Percentiles rank a stretch among this genome's conserved stretches.
These are phyloP conservation scores for Porphyrellus sp. DNA, from an alignment of 1,284 basidiomycete species.

Conservation along the genomic window DNA sequence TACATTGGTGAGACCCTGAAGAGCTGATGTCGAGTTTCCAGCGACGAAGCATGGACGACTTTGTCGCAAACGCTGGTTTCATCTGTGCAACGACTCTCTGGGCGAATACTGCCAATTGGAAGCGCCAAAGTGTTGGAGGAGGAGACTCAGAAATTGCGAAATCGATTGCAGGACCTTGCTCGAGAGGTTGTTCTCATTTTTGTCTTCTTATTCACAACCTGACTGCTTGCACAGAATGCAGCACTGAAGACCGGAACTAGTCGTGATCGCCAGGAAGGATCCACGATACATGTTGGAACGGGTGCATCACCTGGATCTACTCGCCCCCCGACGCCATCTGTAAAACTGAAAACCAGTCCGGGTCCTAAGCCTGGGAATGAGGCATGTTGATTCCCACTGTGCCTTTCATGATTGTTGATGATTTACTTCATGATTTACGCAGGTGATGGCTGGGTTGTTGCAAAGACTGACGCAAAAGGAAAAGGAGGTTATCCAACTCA, in stretches of 20 bases:
- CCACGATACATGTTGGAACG: slow-evolving; percentile 14
- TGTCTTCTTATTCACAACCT: background rate
- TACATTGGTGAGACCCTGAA: background rate
- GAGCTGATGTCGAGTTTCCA: slow-evolving; percentile 6
- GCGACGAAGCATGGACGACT: slow-evolving; percentile 21
- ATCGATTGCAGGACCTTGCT: slow-evolving; percentile 13
- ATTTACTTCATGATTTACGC: slow-evolving; percentile 12
- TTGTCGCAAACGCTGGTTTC: slow-evolving; percentile 17
- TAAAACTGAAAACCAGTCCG: slow-evolving; percentile 39
- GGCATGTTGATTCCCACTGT: slow-evolving; percentile 30
- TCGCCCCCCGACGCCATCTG: slow-evolving; percentile 34
- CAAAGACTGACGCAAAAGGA: slow-evolving; percentile 83
- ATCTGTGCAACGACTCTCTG: slow-evolving; percentile 24
- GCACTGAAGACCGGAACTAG: slow-evolving; percentile 51
- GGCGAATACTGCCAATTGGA: slow-evolving; percentile 17
- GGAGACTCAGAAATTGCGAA: slow-evolving; percentile 14
- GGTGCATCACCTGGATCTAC: background rate
- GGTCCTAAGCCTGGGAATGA: slow-evolving; percentile 51
- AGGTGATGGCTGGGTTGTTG: slow-evolving; percentile 75
- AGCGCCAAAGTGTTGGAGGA: slow-evolving; percentile 11
- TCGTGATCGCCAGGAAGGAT: slow-evolving; percentile 45
- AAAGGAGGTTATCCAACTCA: slow-evolving; percentile 75
- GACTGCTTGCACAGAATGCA: slow-evolving; percentile 34
- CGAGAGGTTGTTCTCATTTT: slow-evolving; percentile 16
- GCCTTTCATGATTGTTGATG: background rate